Conservation (phyloP, 2,329 filamentous ascomycete species). For the Thyridium curvatum region DNA sequence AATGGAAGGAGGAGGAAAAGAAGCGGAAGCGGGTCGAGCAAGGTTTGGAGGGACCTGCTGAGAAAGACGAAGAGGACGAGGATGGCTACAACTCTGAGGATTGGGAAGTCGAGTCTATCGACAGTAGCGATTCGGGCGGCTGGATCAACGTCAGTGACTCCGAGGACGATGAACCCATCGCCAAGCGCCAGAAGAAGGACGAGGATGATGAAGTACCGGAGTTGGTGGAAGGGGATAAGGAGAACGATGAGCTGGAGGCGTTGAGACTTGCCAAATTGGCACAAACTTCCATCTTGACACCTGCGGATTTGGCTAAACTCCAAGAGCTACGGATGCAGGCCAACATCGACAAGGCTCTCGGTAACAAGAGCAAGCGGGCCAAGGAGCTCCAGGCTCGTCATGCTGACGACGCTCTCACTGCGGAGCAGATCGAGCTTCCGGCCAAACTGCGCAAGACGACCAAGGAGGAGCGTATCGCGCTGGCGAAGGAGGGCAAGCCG, state of each 20-base stretch:
- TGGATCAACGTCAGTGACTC: constrained; percentile 91
- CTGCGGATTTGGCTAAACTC: constrained; percentile 91
- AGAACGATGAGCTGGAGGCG: constrained; percentile 34
- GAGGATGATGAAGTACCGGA: constrained; percentile 20
- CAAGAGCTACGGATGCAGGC: constrained; percentile 76
- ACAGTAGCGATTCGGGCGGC: constrained; percentile 68
- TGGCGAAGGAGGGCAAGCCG: constrained; percentile 77
- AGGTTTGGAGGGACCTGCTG: constrained; percentile 58
- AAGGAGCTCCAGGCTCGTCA: constrained; percentile 54
- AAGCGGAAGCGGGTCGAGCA: constrained; percentile 63
- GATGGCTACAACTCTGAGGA: constrained; percentile 47
- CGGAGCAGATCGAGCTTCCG: constrained; percentile 85
- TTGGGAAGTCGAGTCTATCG: constrained; percentile 56
- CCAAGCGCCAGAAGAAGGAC: constrained; percentile 56
- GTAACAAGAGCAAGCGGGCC: constrained; percentile 29
- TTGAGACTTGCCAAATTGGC: constrained; percentile 65
- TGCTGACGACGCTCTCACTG: constrained; percentile 82
- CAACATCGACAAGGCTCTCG: constrained; percentile 59
- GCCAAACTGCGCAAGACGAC: constrained; percentile 75
- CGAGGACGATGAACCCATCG: constrained; percentile 65
- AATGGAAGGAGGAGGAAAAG: constrained; percentile 89
- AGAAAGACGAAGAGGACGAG: constrained; percentile 56
- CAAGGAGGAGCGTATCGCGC: constrained; percentile 81
- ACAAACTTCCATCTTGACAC: constrained; percentile 90
- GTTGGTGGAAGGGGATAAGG: constrained; percentile 29